Conservation (phyloP, 345 rosid species). For the Ceriops zippeliana region DNA sequence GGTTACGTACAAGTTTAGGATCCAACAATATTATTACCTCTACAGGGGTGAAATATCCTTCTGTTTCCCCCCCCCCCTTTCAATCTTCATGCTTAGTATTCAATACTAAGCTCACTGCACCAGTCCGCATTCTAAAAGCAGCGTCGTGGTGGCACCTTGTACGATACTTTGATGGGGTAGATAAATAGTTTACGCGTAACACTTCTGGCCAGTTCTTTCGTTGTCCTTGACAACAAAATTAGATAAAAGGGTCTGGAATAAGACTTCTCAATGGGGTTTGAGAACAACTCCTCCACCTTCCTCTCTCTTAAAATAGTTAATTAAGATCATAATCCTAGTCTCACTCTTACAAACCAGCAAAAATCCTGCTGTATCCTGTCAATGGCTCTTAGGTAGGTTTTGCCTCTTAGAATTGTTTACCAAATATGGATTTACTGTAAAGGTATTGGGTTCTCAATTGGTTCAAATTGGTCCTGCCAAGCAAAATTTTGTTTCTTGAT, state of each 20-base stretch:
- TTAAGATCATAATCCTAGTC: background rate
- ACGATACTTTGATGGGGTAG: slow-evolving; percentile 5
- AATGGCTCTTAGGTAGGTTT: background rate
- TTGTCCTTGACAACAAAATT: slow-evolving; percentile 1
- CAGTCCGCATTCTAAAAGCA: slow-evolving; percentile 9
- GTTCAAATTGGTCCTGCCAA: too few relatives aligned
- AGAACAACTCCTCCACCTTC: slow-evolving; percentile 6
- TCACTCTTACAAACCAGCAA: background rate
- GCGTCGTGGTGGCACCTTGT: background rate
- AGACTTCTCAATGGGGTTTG: slow-evolving; percentile 7
- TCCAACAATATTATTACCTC: background rate
- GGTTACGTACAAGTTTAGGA: background rate
- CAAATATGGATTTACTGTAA: background rate
- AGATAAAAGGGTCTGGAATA: slow-evolving; percentile 2
- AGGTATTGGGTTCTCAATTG: background rate
- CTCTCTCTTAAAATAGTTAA: background rate
- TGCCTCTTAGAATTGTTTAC: background rate
- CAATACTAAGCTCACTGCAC: slow-evolving; percentile 11
- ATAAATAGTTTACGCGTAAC: slow-evolving; percentile 10
- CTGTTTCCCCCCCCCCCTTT: background rate
- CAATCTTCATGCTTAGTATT: slow-evolving; percentile 4
- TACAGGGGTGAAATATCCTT: background rate
- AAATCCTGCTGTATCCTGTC: background rate
- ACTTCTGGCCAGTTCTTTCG: background rate
- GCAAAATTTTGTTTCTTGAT: background rate